These are phyloP conservation scores for Poa pratensis DNA, from an alignment of 176 grass and related monocot species.

Conservation along the genomic window DNA sequence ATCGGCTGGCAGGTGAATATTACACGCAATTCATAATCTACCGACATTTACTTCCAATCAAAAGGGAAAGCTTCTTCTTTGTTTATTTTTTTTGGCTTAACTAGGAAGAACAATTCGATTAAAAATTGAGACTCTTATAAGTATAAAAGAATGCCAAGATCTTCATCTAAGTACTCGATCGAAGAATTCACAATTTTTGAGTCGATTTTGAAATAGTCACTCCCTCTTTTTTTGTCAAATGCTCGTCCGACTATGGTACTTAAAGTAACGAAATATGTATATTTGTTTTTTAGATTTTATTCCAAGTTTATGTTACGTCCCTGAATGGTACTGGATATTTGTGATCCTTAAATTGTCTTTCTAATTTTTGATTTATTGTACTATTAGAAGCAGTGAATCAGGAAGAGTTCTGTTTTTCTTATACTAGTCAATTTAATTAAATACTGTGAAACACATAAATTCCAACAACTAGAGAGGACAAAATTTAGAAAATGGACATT, in stretches of 20 bases:
- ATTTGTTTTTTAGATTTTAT: background rate
- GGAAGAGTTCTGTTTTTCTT: no score
- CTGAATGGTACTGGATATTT: background rate
- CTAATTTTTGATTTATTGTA: background rate
- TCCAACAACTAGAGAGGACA: no score
- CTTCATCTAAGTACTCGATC: background rate
- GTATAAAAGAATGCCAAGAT: background rate
- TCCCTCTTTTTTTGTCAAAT: background rate
- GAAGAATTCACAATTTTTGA: background rate
- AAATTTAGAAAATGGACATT: no score
- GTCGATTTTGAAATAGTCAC: background rate
- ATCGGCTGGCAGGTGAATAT: background rate
- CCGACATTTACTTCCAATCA: background rate
- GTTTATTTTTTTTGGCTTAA: background rate
- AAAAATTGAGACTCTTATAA: background rate
- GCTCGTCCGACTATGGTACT: background rate
- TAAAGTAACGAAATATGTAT: background rate
- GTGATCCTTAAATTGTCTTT: background rate
- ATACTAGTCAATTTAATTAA: no score
- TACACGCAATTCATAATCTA: background rate
- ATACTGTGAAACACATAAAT: no score
- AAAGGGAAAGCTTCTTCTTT: background rate
- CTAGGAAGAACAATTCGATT: no score
- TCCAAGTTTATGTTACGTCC: background rate
- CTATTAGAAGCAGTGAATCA: background rate